Evolutionary conservation across 805 yeast species (phyloP), one percentile per base, ranked within the genome.

Genomic region (Tetrapisispora iriomotensis): DNA sequence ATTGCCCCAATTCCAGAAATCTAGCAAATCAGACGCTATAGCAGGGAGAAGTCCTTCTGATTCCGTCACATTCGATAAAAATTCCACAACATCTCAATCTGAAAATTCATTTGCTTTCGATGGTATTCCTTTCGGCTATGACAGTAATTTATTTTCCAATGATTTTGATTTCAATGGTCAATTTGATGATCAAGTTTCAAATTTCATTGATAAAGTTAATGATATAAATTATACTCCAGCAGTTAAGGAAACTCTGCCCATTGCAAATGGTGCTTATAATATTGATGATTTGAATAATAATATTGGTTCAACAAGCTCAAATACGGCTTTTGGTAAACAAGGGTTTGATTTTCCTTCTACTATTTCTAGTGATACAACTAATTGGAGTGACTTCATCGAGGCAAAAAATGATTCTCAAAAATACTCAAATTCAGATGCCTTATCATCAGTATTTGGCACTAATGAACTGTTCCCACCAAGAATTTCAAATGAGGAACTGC

Each of bases 111-210:
- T 27, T 17, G 9, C 25, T 17, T 26, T 27, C 8, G 29, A 26
- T 27, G 28, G 29, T 2, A 23, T 19, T 2, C 34, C 34, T 9
- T 14, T 23, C n/a, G 41, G 37, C 14, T 38, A 44, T 20, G 48
- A 46, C 21, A 44, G 47, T 27, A 38, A 39, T 3, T 34, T 44
- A 2, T 47, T 47, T 34, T 47, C 49, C 13, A 47, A 52, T 29
- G 61, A 60, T 18, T 38, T 38, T 14, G 28, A 38, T 22, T 65
- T 65, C 43, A 56, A 59, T 30, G 62, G 64, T 13, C 61, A 68
- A 40, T 82, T 77, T 55, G 82, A 78, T 52, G 90, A 83, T 54
- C 77, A 79, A 47, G 77, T 79, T 39, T 72, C 74, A 43, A 75
- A 74, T 22, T 90, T 90, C 56, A 90, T 97, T 55, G 72, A 73